phyloP scores from a whole-genome alignment of 2,329 filamentous ascomycete species.

The Sporothrix curviconia region DNA sequence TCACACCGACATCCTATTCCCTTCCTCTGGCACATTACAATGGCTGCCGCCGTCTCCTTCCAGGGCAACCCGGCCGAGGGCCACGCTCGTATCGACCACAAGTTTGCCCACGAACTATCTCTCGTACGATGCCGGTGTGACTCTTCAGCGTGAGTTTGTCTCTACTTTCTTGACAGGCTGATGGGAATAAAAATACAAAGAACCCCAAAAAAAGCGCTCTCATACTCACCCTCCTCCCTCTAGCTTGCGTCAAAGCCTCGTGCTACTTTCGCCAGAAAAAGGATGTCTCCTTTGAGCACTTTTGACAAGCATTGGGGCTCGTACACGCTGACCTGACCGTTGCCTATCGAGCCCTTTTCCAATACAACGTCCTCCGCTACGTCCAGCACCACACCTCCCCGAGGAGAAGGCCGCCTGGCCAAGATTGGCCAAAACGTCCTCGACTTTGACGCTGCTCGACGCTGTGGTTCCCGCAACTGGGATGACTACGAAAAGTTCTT shows the following conservation, averaged over 20 bases:
- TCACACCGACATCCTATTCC: not conserved
- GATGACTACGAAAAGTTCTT: constrained; percentile 7
- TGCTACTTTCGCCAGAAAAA: constrained; percentile 2
- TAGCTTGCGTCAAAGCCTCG: constrained; percentile 11
- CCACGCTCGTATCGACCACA: constrained; percentile 9
- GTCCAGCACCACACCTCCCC: constrained; percentile 12
- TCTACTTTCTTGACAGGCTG: not conserved
- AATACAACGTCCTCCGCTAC: constrained; percentile 6
- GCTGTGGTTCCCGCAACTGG: constrained; percentile 9
- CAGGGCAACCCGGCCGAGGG: not conserved
- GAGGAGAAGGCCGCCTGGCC: not conserved
- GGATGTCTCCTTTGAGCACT: constrained; percentile 6
- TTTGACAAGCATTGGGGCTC: constrained; percentile 4
- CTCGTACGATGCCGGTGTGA: constrained; percentile 3
- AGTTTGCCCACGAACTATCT: constrained; percentile 7
- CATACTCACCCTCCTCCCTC: not conserved
- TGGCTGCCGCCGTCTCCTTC: not conserved
- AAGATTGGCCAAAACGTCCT: not conserved
- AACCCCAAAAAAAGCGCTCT: not conserved
- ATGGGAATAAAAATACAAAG: not conserved
- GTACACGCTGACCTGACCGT: constrained; percentile 9
- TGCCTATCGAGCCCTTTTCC: not conserved
- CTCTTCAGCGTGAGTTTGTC: not conserved
- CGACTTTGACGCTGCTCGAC: constrained; percentile 12
- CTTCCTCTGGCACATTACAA: not conserved